Evolutionary conservation across 2,329 filamentous ascomycete genomes (phyloP).

Genomic region (Sclerotinia nivalis): DNA sequence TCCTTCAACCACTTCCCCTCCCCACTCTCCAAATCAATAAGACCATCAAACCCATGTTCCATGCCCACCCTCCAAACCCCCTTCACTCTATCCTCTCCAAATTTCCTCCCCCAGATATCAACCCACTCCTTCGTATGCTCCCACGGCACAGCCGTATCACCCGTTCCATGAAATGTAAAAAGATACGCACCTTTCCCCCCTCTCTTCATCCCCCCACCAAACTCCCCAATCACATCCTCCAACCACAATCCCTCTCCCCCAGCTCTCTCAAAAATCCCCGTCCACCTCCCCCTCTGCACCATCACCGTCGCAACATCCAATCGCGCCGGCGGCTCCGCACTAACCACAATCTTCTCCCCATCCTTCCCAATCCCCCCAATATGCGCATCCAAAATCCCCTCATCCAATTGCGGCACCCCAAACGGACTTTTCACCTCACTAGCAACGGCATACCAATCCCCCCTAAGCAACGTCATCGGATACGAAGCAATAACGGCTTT

Average conservation of each 20-base stretch:
- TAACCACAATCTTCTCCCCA: neutral
- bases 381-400: neutral
- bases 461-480: neutral
- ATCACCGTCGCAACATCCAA: neutral
- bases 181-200: neutral
- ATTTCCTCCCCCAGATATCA: slow-evolving; percentile 1
- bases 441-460: neutral
- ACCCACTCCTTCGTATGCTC: neutral
- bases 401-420: neutral
- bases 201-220: no score
- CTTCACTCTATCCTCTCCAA: neutral
- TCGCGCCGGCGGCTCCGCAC: neutral
- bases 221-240: neutral
- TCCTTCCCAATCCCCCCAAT: neutral
- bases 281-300: slow-evolving; percentile 17
- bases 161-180: slow-evolving; percentile 2
- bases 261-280: neutral
- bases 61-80: neutral
- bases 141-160: slow-evolving; percentile 9
- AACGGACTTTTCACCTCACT: slow-evolving; percentile 1
- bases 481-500: slow-evolving; percentile 3
- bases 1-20: slow-evolving; percentile 2
- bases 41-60: slow-evolving; percentile 11
- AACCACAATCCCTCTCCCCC: slow-evolving; percentile 6
- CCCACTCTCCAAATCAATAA: neutral